Evolutionary conservation across 305 asterid species (phyloP), one percentile per base, ranked within the genome.

Genomic region (Ajuga reptans): DNA sequence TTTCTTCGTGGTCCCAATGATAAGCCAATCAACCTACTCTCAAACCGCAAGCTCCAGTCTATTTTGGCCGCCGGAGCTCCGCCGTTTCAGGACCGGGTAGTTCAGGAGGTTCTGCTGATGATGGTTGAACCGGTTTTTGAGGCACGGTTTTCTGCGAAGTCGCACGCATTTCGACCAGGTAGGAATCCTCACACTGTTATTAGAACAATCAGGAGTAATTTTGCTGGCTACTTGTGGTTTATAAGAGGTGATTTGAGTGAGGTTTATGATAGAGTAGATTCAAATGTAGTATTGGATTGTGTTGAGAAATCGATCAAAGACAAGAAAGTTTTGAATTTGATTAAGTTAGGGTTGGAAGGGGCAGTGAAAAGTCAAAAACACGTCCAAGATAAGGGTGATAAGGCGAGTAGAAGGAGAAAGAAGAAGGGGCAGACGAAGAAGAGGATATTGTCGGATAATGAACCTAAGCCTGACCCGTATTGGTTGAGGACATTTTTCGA

Each of bases 221-320:
- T 88, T 76, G 97, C 97, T 17, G 98, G 97, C 29, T 92, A 92
- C 57, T 81, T 92, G 86, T 92, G 98, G 98, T 92, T 90, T 77
- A 74, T 90, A 37, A 82, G 86, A 76, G 95, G 95, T 27, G 98
- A 92, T 83, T 62, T 90, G 34, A 84, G 93, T 75, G 87, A 77
- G 68, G 62, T 90, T 68, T 59, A 85, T 29, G 72, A 80, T 52
- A 71, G 50, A 68, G 60, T 84, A 10, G 86, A 83, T 79, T 71
- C 46, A 5, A 66, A 87, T 82, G 71, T 83, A 17, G 82, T 86
- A 1, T 69, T 82, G 86, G 79, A 54, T 31, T 79, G 82, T 69
- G 74, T 90, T 2, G 88, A 70, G 60, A 86, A 87, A 37, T 81
- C 76, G 45, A 86, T 90, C 6, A 87, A 78, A 65, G 98, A 92